Percentiles rank a stretch among this genome's conserved stretches.
These are phyloP conservation scores for Rhodamnia rubescens DNA, from an alignment of 345 rosid species.

Conservation along the genomic window DNA sequence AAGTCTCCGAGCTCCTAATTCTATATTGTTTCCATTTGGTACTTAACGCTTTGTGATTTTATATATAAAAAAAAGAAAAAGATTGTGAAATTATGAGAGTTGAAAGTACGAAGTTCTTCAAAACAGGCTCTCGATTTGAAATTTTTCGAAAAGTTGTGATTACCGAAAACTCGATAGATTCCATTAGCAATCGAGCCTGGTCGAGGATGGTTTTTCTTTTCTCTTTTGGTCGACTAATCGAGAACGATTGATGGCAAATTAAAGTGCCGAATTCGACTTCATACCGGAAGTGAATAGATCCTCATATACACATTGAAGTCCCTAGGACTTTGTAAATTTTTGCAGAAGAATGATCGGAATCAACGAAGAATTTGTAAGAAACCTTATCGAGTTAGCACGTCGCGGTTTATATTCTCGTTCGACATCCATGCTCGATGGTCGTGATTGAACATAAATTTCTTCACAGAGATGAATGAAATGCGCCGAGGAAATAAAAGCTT, in stretches of 20 bases:
- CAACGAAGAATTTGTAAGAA: not conserved
- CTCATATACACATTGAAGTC: not conserved
- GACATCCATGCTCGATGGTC: not conserved
- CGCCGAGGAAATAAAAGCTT: not conserved
- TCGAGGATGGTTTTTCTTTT: not conserved
- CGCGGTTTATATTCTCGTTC: not conserved
- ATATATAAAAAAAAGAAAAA: too few species aligned
- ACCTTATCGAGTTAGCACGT: not conserved
- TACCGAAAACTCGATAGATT: not conserved
- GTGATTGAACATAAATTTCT: not conserved
- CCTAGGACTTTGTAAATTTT: not conserved
- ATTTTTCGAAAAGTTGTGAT: not conserved
- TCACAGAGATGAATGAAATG: not conserved
- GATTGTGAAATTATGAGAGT: too few species aligned
- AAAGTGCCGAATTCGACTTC: not conserved
- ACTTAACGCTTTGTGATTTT: too few species aligned
- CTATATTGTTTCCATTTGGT: not conserved
- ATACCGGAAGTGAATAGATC: not conserved
- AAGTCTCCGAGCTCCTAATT: not conserved
- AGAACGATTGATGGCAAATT: not conserved
- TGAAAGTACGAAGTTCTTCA: not conserved
- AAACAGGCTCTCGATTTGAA: not conserved
- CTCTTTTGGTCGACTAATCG: not conserved
- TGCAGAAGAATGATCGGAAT: not conserved
- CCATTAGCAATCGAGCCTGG: not conserved